Evolutionary conservation across 2,329 filamentous ascomycete species (phyloP), one percentile per base, ranked within the genome.

Genomic region (Pyrenophora tritici-repentis): DNA sequence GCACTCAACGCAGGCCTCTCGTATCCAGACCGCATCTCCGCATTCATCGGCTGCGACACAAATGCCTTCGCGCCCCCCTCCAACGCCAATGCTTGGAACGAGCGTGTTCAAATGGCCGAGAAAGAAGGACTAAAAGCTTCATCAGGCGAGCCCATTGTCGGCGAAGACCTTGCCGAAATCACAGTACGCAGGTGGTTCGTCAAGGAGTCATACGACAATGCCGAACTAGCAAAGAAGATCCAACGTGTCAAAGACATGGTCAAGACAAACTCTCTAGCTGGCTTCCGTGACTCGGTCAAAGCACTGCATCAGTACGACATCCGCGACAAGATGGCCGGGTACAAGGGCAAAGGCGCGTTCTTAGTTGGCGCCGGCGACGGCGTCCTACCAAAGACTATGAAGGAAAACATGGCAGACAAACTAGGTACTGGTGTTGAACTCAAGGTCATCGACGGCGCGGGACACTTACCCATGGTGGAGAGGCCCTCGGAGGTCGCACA

Each of bases 401-500:
- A 87, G 46, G 85, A 85, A 12, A 65, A 66, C n/a, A 90, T 92
- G 81, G 84, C 80, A 47, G 79, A 73, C 0, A 62, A 59, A 14
- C 38, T 72, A 38, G 71, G 70, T 0, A 55, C 51, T 12, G 72
- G 87, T 0, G 81, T 81, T 0, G 79, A 83, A 51, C 80, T 91
- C 58, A 84, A 81, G 68, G 73, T 88, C 50, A 82, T 95, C 8
- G 83, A 88, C 0, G 76, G 81, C 7, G 85, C 90, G 0, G 91
- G 91, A 0, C 91, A 96, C 76, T 73, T 96, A 65, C 91, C 91
- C 0, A 95, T 95, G 89, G 86, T 86, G 40, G 91, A 95, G 74
- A 82, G 84, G 59, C 86, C 89, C 0, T 74, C 78, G 49, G 84
- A 80, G 3, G 91, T 92, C 68, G 86, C 86, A 68, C 76, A 81